Base-by-base conservation (phyloP, 306 rosid genomes). In the Sesbania bispinosa region DNA sequence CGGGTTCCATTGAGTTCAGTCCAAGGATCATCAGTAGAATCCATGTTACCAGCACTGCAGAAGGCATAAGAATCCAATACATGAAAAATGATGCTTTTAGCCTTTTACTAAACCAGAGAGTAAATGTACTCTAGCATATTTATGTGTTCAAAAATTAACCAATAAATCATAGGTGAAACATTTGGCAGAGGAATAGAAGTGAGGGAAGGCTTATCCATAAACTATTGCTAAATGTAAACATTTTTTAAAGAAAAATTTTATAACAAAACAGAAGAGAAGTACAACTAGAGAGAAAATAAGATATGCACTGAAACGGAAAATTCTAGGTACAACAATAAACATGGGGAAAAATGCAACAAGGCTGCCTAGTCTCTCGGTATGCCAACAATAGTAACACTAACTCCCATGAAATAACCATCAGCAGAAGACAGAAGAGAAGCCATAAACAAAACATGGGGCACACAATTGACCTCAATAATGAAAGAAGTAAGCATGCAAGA, bases 21-120 rank as follows among this genome's bases (percentile, higher is more conserved):
- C 85, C 86, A 84, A 62, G 77, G 80, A 74, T 92, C 90, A 57
- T 90, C 97, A 79, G 79, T 10, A 60, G 77, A 80, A 74, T 94
- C 95, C 73, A 83, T 73, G 81, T 85, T 77, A 73, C 88, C 92
- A 81, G 86, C 92, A 85, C 99, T 94, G 90, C 84, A 80, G 76
- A 68, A 77, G 69, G 73, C 52, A 82, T 58, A 79, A 74, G 64
- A 76, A 76, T 20, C 24, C 18, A 43, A 23, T 29, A 68, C 55
- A 58, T 39, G 36, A 64, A 74, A 80, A 61, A 67, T 47, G 62
- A 73, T 30, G 67, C 58, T 70, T 45, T 38, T 63, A 73, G 36
- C 63, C 58, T 70, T 45, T 38, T 63, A 46, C 30, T 23, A 75
- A 78, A 69, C 39, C 67, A n/a, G 23, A 19, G 5, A 69, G 15